Evolutionary conservation across 1,139 yeast species (phyloP), one percentile per base, ranked within the genome.

Genomic region (Geotrichum aggregatum): DNA sequence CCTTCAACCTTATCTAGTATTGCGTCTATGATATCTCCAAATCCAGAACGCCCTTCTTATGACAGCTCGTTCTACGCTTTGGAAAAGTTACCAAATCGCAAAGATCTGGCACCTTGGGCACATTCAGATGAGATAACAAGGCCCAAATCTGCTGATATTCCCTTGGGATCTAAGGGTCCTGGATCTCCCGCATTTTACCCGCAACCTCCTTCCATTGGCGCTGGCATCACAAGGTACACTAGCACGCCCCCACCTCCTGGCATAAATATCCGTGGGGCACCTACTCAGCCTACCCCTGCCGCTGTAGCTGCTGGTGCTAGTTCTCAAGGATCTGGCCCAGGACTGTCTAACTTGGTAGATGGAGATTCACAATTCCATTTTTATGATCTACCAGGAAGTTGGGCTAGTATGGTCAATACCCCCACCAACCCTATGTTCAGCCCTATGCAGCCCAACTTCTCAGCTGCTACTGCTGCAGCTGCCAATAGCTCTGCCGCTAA

Each of bases 371-470:
- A 44, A 34, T 34, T 41, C 42, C n/a, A 13, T 11, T 41, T 16
- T 31, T 10, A 41, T 34, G 47, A 41, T 31, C 28, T 41, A 47
- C 33, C 46, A 31, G 30, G 30, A n/a, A 61, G 60, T 40, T 63
- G 66, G 66, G 63, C 64, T n/a, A 59, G 64, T 41, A 55, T 61
- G 44, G 58, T 56, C 35, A 62, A 61, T 52, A 61, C 64, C 1
- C 66, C 66, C 0, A 50, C 58, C 14, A 59, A 61, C 10, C 54
- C 55, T 44, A 56, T 38, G n/a, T 28, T 35, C n/a, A 22, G 28
- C 8, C 42, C 39, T 3, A 28, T 49, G 8, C 28, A 43, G n/a
- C 36, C 38, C 18, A 36, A 43, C 7, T 48, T 39, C 34, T 28
- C 51, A n/a, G 33, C 30, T 16, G 48, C 39, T 16, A 24, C 33